Evolutionary conservation across 805 yeast species (phyloP), one percentile per base, ranked within the genome.

Genomic region (Cyberlindnera euphorbiae): DNA sequence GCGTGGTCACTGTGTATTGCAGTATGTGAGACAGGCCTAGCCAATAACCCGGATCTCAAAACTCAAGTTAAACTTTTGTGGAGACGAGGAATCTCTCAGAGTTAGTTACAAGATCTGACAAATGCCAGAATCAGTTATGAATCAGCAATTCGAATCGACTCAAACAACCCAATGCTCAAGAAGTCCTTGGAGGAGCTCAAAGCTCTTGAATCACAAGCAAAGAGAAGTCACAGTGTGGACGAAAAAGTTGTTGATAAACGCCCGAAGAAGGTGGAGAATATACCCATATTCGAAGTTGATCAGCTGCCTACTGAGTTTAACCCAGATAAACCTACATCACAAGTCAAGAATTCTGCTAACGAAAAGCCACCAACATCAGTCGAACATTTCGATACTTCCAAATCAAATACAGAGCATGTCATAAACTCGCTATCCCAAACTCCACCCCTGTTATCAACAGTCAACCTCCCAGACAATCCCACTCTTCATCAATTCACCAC

Each of bases 341-440:
- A 96, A 27, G 87, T 5, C 94, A 42, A 79, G 79, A 58, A 87
- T 76, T 58, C 8, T 9, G 8, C 33, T 5, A 27, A 17, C 10
- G 16, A n/a, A n/a, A n/a, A n/a, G n/a, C n/a, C n/a, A n/a, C n/a
- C n/a, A n/a, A n/a, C n/a, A n/a, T n/a, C n/a, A n/a, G n/a, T n/a
- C n/a, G n/a, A n/a, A n/a, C n/a, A n/a, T n/a, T n/a, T n/a, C n/a
- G 24, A 8, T 21, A 21, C 24, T 21, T 11, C 24, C 24, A 21
- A 21, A 24, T 14, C 26, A n/a, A n/a, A n/a, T n/a, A n/a, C n/a
- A n/a, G n/a, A n/a, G n/a, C n/a, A n/a, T n/a, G n/a, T n/a, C n/a
- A n/a, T n/a, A n/a, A n/a, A n/a, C n/a, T n/a, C n/a, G n/a, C n/a
- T n/a, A n/a, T n/a, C n/a, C n/a, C n/a, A n/a, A 12, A 8, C 24